Evolutionary conservation across 2,329 filamentous ascomycete species (phyloP).

Genomic region (Calonectria hawksworthii): DNA sequence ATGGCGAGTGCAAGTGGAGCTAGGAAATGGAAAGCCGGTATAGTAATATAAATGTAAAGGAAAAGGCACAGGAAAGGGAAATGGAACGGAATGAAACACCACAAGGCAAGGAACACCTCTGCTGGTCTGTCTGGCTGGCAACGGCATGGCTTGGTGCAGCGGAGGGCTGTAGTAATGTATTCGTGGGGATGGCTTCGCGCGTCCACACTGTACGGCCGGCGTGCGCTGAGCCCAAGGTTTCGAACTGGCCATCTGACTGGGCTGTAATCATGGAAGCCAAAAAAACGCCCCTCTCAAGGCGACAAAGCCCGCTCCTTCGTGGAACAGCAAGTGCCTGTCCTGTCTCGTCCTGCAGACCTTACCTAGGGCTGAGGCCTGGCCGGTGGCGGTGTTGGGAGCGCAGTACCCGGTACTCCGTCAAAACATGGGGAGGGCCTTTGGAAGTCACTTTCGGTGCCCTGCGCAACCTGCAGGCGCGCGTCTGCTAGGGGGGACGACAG

Average conservation of each 20-base stretch:
- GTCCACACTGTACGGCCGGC: constrained; percentile 41
- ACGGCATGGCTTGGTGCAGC: constrained; percentile 31
- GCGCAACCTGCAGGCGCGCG: constrained; percentile 8
- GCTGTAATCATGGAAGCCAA: constrained; percentile 25
- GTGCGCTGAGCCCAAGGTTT: constrained; percentile 5
- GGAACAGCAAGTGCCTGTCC: constrained; percentile 13
- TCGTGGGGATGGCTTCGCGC: constrained; percentile 25
- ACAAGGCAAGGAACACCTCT: constrained; percentile 13
- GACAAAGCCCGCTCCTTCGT: constrained; percentile 12
- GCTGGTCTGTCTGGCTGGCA: constrained; percentile 26
- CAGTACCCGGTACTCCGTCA: constrained; percentile 25
- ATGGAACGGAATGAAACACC: neutral
- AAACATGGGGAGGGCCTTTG: constrained; percentile 19
- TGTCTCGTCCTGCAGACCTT: constrained; percentile 7
- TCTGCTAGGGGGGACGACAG: neutral
- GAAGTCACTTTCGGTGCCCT: constrained; percentile 13
- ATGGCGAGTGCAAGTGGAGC: neutral
- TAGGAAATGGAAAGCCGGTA: neutral
- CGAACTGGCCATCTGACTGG: constrained; percentile 21
- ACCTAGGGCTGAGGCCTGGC: constrained; percentile 18
- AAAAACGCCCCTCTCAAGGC: constrained; percentile 1
- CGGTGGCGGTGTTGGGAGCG: constrained; percentile 17
- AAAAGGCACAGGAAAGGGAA: neutral
- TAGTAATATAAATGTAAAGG: neutral
- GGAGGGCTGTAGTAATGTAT: constrained; percentile 33